Conservation (phyloP, 345 rosid genomes). For the Moricandia arvensis region DNA sequence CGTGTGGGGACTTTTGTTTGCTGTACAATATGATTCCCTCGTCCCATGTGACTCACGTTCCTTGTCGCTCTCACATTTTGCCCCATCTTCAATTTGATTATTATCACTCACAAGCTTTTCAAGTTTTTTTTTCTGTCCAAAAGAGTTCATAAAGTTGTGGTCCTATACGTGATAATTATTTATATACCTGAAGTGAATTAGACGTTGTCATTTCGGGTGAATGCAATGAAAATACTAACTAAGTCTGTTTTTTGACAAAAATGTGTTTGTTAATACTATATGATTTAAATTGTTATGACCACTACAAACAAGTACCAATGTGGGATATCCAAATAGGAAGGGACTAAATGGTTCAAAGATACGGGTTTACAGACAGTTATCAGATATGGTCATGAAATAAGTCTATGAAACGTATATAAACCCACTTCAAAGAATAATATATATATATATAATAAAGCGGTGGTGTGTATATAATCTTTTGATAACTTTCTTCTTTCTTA, state of each 20-base stretch:
- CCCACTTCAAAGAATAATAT: too few species aligned
- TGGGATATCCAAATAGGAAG: neutral
- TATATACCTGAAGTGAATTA: slow-evolving; percentile 16
- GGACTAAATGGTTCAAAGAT: neutral
- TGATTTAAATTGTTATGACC: neutral
- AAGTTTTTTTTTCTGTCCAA: neutral
- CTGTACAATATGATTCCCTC: slow-evolving; percentile 33
- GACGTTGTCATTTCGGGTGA: neutral
- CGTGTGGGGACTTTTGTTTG: slow-evolving; percentile 38
- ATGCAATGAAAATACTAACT: slow-evolving; percentile 3
- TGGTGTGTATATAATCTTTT: too few species aligned
- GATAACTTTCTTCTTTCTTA: too few species aligned
- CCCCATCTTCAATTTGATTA: slow-evolving; percentile 33
- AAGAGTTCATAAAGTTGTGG: slow-evolving; percentile 20
- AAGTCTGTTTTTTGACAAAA: neutral
- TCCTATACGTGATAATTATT: slow-evolving; percentile 12
- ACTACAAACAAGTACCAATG: neutral
- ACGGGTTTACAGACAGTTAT: neutral
- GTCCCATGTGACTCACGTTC: slow-evolving; percentile 42
- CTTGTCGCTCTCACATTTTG: slow-evolving; percentile 39
- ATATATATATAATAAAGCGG: too few species aligned
- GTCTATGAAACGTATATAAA: neutral
- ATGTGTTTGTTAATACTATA: slow-evolving; percentile 4
- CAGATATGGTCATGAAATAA: neutral
- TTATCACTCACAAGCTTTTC: slow-evolving; percentile 29